Evolutionary conservation across 2,329 filamentous ascomycete genomes (phyloP), one percentile per base, ranked within the genome.

Genomic region (Colletotrichum spinosum): DNA sequence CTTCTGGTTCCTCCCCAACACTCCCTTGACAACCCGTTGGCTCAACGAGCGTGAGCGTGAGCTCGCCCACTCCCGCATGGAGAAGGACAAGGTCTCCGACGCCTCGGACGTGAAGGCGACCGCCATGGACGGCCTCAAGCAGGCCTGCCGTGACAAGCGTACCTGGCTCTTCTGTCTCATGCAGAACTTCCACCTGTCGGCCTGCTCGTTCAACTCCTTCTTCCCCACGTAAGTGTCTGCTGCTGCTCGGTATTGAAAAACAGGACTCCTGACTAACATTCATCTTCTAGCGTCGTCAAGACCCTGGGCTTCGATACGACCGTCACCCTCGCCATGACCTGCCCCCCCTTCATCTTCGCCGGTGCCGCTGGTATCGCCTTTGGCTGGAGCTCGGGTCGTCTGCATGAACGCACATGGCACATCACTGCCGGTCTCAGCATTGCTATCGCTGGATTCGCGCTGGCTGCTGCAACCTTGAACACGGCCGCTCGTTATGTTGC

Each of bases 101-200:
- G 71, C 79, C 25, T 74, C 76, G 6, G 76, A 76, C 11, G 65
- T 70, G 11, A 65, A 73, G 46, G 79, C 77, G 6, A 82, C 77
- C 6, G 77, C 79, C 4, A 81, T 75, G 78, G 77, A 78, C 4
- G 84, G 85, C 3, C 77, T 86, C 37, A 80, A 80, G 70, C 79
- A 83, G 64, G 84, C 84, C 0, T 76, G 79, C 57, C 72, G 71
- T 11, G 85, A 88, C 64, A 82, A 80, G 68, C 78, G 83, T 56
- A 80, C 84, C 0, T 87, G 83, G 79, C 72, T 87, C 3, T 82
- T 86, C 67, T 81, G 80, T 6, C 74, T 86, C 41, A 86, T 86
- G 83, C 82, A 86, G 68, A 85, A 86, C 71, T 83, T 85, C 70
- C 83, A 87, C 70, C 73, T 86, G 11, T 82, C 81, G 1, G 83